phyloP scores from a whole-genome alignment of 306 rosid genomes.

The Benincasa hispida region DNA sequence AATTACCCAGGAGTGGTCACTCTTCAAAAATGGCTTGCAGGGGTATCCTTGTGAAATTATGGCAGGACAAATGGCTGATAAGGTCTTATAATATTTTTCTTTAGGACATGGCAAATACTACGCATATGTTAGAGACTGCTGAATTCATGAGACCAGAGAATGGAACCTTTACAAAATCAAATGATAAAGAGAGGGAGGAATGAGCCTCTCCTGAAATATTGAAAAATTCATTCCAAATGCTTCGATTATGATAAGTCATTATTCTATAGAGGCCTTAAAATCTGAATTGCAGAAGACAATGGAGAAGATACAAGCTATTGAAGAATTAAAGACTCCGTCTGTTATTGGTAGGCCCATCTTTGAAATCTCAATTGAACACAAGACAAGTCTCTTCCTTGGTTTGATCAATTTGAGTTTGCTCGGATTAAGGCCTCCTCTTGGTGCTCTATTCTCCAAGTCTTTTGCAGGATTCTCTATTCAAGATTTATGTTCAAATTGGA shows the following conservation, averaged over 20 bases:
- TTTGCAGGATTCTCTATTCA: no score
- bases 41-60: not conserved
- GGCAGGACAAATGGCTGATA: not conserved
- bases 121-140: not conserved
- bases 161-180: not conserved
- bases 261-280: not conserved
- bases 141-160: not conserved
- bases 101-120: not conserved
- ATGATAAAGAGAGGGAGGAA: not conserved
- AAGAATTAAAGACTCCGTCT: no score
- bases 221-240: not conserved
- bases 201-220: not conserved
- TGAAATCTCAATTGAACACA: no score
- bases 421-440: no score
- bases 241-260: not conserved
- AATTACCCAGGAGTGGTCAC: not conserved
- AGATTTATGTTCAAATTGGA: no score
- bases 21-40: not conserved
- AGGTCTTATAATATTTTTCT: not conserved
- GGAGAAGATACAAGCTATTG: no score
- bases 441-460: no score
- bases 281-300: no score
- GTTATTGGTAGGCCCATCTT: no score
- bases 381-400: no score
- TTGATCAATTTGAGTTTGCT: no score